Conservation (phyloP, 768 basidiomycete species). For the Kondoa malvinella region DNA sequence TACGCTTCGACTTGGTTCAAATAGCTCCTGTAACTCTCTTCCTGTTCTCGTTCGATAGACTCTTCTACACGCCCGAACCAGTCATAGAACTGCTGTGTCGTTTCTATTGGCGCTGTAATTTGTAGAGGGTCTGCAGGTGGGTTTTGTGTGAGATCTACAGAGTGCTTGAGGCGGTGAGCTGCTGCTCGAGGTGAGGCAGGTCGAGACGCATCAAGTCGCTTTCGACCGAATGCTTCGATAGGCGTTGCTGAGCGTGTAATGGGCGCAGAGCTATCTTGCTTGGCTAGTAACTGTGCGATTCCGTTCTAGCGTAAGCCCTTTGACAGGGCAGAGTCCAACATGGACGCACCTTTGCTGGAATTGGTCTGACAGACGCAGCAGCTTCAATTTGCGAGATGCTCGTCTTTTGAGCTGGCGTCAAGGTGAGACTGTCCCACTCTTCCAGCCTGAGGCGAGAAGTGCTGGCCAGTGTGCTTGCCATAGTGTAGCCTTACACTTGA, state of each 20-base stretch:
- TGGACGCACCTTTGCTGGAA: background rate
- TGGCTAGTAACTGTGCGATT: background rate
- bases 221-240: background rate
- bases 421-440: background rate
- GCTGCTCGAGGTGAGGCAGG: background rate
- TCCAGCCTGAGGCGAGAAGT: background rate
- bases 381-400: background rate
- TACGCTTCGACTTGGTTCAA: conserved; percentile 59
- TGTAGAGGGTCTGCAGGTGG: conserved; percentile 4
- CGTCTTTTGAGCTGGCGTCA: background rate
- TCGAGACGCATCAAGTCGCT: background rate
- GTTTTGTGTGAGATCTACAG: background rate
- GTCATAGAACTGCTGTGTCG: conserved; percentile 91
- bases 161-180: background rate
- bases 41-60: conserved; percentile 80
- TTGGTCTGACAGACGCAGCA: background rate
- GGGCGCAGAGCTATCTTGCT: background rate
- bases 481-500: background rate
- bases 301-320: background rate
- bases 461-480: background rate
- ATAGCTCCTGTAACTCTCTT: conserved; percentile 76
- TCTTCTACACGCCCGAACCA: conserved; percentile 75
- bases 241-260: background rate
- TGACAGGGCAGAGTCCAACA: background rate
- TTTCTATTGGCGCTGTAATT: conserved; percentile 45